Evolutionary conservation across 768 basidiomycete genomes (phyloP), one percentile per base, ranked within the genome.

Genomic region (Amanita pallidorosea): DNA sequence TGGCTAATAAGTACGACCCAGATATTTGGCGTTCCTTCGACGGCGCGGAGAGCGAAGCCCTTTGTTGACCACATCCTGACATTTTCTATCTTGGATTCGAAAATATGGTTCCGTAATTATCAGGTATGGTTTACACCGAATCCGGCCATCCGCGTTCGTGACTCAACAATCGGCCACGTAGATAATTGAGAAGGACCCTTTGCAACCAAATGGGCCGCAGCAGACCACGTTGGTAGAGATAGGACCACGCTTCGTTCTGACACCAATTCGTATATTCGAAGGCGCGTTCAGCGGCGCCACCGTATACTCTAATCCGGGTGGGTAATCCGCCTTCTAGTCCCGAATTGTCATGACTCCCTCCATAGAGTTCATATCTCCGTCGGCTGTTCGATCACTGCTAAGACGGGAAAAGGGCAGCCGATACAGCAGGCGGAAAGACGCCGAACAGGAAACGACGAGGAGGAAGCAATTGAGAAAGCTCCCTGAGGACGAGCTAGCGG

Each of bases 101-200:
- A 96, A 65, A 91, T 98, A 57, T 99, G 96, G 96, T 98, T 98
- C 75, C 82, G 96, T 57, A 98, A 98, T 67, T 99, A 87, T 72
- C 96, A 99, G 79, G 91, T 93, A 52, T 56, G 72, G 61, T 15
- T 17, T 38, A 25, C 15, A 20, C 47, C 47, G 42, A 9, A 22
- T 25, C 23, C 20, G 22, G 15, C 7, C 9, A 8, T 17, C 7
- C 27, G 37, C 54, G 42, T 33, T 15, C 25, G 29, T 53, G 52
- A 53, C 46, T 53, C 52, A 27, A 36, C 20, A 13, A 18, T 40
- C 15, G 31, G 34, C 55, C 57, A 48, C 55, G 20, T 61, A 96
- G 89, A 94, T 95, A 54, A 70, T 96, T 51, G 92, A 96, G 67
- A 97, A 94, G 65, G 92, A 96, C 63, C 91, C 94, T 13, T 63